Percentiles rank a stretch among this genome's conserved stretches.
Conservation (phyloP, 345 rosid species). For the Diplotaxis tenuifolia region DNA sequence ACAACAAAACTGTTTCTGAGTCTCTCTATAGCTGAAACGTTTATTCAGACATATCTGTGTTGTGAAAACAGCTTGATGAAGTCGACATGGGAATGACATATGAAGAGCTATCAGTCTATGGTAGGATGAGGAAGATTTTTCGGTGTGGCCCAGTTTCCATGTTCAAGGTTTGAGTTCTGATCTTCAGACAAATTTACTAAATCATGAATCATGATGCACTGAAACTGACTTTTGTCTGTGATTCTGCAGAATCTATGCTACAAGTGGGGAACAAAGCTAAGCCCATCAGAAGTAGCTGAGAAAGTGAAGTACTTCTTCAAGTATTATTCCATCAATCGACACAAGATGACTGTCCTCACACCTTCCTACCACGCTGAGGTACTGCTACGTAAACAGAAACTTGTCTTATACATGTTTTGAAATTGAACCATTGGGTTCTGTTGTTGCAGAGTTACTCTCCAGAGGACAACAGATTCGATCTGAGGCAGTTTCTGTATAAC, state of each 20-base stretch:
- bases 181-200: background rate
- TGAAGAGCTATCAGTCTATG: constrained; percentile 86
- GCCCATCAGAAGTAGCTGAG: constrained; percentile 81
- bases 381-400: background rate
- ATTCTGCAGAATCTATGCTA: constrained; percentile 82
- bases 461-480: constrained; percentile 88
- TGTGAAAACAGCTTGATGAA: constrained; percentile 70
- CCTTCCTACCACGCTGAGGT: constrained; percentile 99
- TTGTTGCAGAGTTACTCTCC: constrained; percentile 82
- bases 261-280: constrained; percentile 75
- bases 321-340: constrained; percentile 89
- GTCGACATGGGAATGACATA: constrained; percentile 93
- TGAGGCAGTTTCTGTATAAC: constrained; percentile 86
- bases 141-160: constrained; percentile 96
- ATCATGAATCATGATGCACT: background rate
- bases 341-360: constrained; percentile 91
- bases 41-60: constrained; percentile 6
- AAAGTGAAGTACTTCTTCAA: constrained; percentile 96
- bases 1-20: background rate
- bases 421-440: background rate
- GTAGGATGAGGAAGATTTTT: constrained; percentile 72
- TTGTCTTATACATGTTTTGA: background rate
- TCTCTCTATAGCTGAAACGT: background rate
- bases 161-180: constrained; percentile 62
- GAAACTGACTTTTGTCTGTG: constrained; percentile 18